Evolutionary conservation across 139 green algal genomes (phyloP), one percentile per base, ranked within the genome.

Genomic region (Volvox africanus): DNA sequence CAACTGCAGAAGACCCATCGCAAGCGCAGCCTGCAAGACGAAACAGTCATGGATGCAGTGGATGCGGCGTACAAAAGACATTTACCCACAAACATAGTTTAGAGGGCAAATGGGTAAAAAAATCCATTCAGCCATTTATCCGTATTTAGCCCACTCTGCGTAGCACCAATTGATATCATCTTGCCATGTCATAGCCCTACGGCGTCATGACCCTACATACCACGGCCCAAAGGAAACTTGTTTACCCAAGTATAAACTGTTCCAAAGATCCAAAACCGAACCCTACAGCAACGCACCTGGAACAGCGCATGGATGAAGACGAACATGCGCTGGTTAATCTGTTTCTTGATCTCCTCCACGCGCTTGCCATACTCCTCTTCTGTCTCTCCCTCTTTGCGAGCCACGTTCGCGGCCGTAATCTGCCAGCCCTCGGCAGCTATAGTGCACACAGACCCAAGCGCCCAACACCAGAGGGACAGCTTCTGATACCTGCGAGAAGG

Each of bases 301-400:
- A 98, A 76, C 20, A 92, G 61, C n/a, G 89, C 96, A 89, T 99
- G 97, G 28, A 97, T 80, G 26, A 99, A 87, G 13, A 95, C 73
- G 33, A 98, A 84, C 82, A 96, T n/a, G 33, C 92, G 89, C 75
- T 90, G 78, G 88, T 97, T 95, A 91, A 98, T 92, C 81, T 97
- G 94, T 36, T 91, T 88, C 67, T 91, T 90, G 2, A 93, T 90
- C 71, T 93, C 92, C n/a, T 94, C 93, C 88, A 96, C 93, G 65
- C 96, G 93, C 87, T 89, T 93, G 32, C 75, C 50, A 89, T 96
- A 98, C 12, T 95, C 95, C n/a, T 94, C 95, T 11, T 96, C 93
- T 22, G 44, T 93, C 88, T 98, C 97, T 17, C 91, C 92, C 86
- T 93, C 91, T 21, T 87, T 92, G 77, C 78, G 85, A 50, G 77